Evolutionary conservation across 805 yeast species (phyloP), one percentile per base, ranked within the genome.

Genomic region (Peterozyma toletana): DNA sequence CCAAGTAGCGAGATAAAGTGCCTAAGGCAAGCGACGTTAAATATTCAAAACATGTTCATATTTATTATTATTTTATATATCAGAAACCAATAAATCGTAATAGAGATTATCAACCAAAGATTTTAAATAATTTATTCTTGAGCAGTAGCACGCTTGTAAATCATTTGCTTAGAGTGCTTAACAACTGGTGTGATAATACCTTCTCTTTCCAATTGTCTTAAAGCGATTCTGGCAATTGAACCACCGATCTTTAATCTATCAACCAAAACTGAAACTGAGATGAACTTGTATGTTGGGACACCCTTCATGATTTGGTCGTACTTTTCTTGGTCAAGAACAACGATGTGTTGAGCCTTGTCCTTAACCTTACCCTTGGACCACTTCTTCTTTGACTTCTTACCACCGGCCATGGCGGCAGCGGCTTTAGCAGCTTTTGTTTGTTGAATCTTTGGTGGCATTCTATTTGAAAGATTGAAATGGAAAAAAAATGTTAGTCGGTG

Each of bases 351-450:
- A 64, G 99, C 98, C 95, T 86, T 91, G 78, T 93, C 99, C 90
- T 95, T 93, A 75, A 89, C 96, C 84, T 95, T 89, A 77, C 96
- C 96, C 84, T 91, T 90, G 86, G 95, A 86, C 99, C 98, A 93
- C 96, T 93, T 93, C 95, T 93, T 91, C 89, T 93, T 93, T 76
- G 96, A 88, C 71, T 91, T 89, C 86, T 90, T 90, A 84, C 97
- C 96, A 86, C 97, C 97, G 73, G 97, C 96, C 84, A 88, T 80
- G 74, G 97, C 98, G 80, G 98, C 98, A 68, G 98, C 97, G 70
- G 96, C 96, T 82, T 91, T 91, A 70, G 96, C 97, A 76, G 97
- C 97, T 81, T 91, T 91, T 68, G 96, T 85, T 76, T 88, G 90
- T 83, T 91, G 97, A 78, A 87, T 79, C 80, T 91, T 91, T 81